Evolutionary conservation across 768 basidiomycete species (phyloP), one percentile per base, ranked within the genome.

Genomic region (Naematelia encephala): DNA sequence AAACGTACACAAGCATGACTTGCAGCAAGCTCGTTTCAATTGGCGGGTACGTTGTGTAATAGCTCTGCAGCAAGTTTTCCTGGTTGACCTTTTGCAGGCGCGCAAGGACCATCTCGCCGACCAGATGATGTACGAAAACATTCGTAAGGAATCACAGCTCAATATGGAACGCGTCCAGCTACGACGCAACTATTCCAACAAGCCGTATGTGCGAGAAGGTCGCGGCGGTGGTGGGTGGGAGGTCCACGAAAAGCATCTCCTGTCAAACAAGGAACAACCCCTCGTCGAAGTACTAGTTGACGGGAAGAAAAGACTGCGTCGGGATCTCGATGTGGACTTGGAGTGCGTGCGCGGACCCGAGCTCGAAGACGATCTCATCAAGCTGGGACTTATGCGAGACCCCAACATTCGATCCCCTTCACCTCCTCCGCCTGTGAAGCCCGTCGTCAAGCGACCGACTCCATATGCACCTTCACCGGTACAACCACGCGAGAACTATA

Each of bases 201-300:
- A 42, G 26, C 62, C 62, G 2, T 43, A 10, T 5, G 28, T 64
- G 1, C 60, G 65, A 5, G 59, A 47, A 34, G 67, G 67, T 10
- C 39, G 56, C 8, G 70, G 67, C 25, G 70, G 63, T 5, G 70
- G 67, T 11, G 70, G 70, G 5, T 72, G 70, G 70, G 29, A 22
- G 8, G 23, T 68, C 22, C 48, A 60, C 30, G 57, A 55, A 28
- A 51, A 54, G 1, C n/a, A 51, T 29, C 51, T 68, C 19, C 28
- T 69, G 19, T 67, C 65, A 11, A 60, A 57, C 19, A 47, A 53
- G 13, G 44, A 51, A 25, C 39, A 56, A 13, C 27, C 47, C 11
- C 42, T 66, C 12, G 34, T 61, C 1, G 44, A 49, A 10, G 27
- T 66, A 5, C 44, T 59, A 23, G 34, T 51, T 14, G 29, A 45